These are phyloP conservation scores for Suillus placidus DNA, from an alignment of 768 basidiomycete species.

Conservation along the genomic window DNA sequence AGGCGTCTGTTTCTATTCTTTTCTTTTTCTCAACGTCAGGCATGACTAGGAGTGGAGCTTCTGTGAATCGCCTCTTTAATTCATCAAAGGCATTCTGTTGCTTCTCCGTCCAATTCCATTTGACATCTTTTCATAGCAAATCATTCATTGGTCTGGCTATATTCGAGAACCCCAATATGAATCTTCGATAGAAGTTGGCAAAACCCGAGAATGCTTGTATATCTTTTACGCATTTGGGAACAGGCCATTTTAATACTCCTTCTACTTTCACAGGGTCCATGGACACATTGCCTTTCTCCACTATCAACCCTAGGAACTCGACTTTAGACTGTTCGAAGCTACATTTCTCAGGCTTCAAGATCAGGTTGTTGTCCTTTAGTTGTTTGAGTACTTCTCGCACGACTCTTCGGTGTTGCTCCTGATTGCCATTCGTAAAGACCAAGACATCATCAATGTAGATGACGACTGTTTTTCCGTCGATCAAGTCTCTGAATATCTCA, in stretches of 20 bases:
- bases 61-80: slow-evolving; percentile 34
- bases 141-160: slow-evolving; percentile 29
- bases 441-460: slow-evolving; percentile 51
- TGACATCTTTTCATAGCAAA: slow-evolving; percentile 27
- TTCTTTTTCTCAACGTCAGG: slow-evolving; percentile 9
- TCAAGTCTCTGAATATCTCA: slow-evolving; percentile 33
- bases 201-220: slow-evolving; percentile 33
- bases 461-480: slow-evolving; percentile 35
- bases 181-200: slow-evolving; percentile 34
- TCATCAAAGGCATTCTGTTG: slow-evolving; percentile 29
- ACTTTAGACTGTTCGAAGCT: slow-evolving; percentile 27
- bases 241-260: slow-evolving; percentile 34
- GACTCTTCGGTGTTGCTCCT: slow-evolving; percentile 19
- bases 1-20: slow-evolving; percentile 2
- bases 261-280: slow-evolving; percentile 41
- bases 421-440: slow-evolving; percentile 27
- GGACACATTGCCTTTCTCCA: slow-evolving; percentile 18
- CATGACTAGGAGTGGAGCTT: slow-evolving; percentile 25
- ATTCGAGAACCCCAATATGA: slow-evolving; percentile 31
- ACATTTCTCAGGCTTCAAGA: slow-evolving; percentile 42
- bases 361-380: slow-evolving; percentile 37
- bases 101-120: slow-evolving; percentile 29
- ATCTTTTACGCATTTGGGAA: slow-evolving; percentile 17
- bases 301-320: slow-evolving; percentile 36
- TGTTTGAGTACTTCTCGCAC: slow-evolving; percentile 28